phyloP scores from a whole-genome alignment of 495 filamentous ascomycete species.

The Chaetomium cochliodes region DNA sequence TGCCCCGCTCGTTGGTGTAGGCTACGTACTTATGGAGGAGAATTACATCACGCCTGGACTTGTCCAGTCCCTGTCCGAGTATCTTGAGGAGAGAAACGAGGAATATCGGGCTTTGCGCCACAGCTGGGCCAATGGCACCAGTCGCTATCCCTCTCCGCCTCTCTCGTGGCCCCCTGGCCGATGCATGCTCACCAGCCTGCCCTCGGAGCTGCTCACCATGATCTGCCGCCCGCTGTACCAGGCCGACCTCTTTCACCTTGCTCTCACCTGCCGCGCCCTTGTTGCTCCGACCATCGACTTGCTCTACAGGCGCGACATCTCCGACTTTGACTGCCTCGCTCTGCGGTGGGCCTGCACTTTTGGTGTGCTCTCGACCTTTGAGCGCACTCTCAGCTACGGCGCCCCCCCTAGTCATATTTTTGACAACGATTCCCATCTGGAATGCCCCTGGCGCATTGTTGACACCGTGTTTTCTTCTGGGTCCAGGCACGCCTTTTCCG shows the following conservation, averaged over 20 bases:
- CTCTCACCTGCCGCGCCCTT: slow-evolving; percentile 20
- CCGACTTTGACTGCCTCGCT: slow-evolving; percentile 24
- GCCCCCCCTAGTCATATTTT: slow-evolving; percentile 18
- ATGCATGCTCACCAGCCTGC: slow-evolving; percentile 22
- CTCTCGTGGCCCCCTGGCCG: slow-evolving; percentile 8
- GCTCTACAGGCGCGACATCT: slow-evolving; percentile 24
- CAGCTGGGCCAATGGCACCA: not conserved
- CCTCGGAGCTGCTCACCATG: slow-evolving; percentile 20
- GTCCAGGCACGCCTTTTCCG: not conserved
- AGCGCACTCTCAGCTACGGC: slow-evolving; percentile 21
- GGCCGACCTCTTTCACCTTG: slow-evolving; percentile 24
- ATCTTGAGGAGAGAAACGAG: slow-evolving; percentile 4
- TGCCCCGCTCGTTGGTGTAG: not conserved
- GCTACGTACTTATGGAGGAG: not conserved
- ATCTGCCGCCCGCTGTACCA: slow-evolving; percentile 21
- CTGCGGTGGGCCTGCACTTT: slow-evolving; percentile 28
- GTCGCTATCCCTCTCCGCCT: slow-evolving; percentile 9
- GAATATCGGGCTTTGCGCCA: slow-evolving; percentile 14
- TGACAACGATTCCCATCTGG: not conserved
- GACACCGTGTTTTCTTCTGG: too few relatives aligned
- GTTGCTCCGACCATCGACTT: not conserved
- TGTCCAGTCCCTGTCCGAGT: not conserved
- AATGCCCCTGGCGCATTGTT: slow-evolving; percentile 17
- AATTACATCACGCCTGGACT: not conserved
- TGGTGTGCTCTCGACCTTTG: slow-evolving; percentile 16